A percentile compares a stretch with the other conserved stretches of the same genome.
phyloP scores from a whole-genome alignment of 352 stramenopile genomes.

The Pythium vanterpoolii region DNA sequence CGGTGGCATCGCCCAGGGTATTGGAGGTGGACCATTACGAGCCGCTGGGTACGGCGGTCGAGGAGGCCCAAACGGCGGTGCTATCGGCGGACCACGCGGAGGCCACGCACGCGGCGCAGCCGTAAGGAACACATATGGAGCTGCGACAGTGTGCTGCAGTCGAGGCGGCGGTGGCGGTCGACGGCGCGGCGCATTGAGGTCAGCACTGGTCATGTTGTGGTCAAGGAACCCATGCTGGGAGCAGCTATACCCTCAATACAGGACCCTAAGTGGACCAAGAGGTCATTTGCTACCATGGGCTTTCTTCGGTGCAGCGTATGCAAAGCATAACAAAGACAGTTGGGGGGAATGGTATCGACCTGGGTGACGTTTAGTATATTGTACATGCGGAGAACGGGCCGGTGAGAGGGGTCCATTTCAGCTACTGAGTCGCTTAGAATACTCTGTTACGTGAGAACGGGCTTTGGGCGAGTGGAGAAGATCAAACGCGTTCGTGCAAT shows the following conservation, averaged over 20 bases:
- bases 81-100: neutral
- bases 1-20: neutral
- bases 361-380: neutral
- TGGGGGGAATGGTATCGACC: neutral
- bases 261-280: neutral
- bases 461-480: conserved; percentile 75
- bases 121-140: neutral
- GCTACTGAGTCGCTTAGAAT: neutral
- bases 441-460: conserved; percentile 39
- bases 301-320: too few species aligned
- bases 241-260: neutral
- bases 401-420: neutral
- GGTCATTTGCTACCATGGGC: neutral
- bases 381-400: neutral
- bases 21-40: neutral
- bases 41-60: neutral
- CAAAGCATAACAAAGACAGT: neutral
- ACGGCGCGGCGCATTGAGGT: neutral
- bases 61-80: neutral
- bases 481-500: conserved; percentile 75
- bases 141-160: neutral
- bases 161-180: neutral
- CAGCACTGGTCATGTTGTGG: neutral
- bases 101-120: neutral
- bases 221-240: neutral